Percentiles rank a stretch among this genome's conserved stretches.
phyloP scores from a whole-genome alignment of 345 rosid genomes.

The Excoecaria agallocha region DNA sequence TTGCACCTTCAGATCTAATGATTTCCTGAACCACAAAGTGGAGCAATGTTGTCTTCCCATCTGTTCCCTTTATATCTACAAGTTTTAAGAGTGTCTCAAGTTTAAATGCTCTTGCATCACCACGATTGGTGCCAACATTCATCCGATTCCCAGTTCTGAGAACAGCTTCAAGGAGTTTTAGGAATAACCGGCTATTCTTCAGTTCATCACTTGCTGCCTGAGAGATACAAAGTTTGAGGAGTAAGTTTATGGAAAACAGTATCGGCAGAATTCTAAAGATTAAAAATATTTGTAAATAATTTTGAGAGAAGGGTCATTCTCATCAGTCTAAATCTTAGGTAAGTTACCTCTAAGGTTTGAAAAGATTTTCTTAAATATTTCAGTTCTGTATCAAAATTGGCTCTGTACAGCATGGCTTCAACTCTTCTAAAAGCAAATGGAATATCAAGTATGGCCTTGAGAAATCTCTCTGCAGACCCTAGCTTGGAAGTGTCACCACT shows the following conservation, averaged over 20 bases:
- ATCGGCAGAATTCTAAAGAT: background rate
- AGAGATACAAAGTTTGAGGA: slow-evolving; percentile 5
- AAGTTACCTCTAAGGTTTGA: slow-evolving; percentile 80
- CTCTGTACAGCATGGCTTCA: slow-evolving; percentile 94
- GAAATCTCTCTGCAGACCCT: slow-evolving; percentile 91
- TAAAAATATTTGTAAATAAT: background rate
- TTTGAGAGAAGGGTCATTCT: background rate
- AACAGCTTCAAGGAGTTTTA: slow-evolving; percentile 96
- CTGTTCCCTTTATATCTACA: slow-evolving; percentile 93
- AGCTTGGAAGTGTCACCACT: slow-evolving; percentile 64
- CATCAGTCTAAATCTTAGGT: slow-evolving; percentile 6
- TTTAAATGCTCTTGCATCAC: slow-evolving; percentile 93
- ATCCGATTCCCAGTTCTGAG: slow-evolving; percentile 88
- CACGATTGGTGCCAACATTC: slow-evolving; percentile 97
- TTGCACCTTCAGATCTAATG: slow-evolving; percentile 68
- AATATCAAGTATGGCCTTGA: slow-evolving; percentile 79
- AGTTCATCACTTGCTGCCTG: slow-evolving; percentile 88
- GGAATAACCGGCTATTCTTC: slow-evolving; percentile 84
- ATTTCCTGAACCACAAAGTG: slow-evolving; percentile 99
- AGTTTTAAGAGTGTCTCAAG: slow-evolving; percentile 97
- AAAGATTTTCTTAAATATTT: slow-evolving; percentile 80
- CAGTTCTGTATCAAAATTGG: slow-evolving; percentile 88
- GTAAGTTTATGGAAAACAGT: slow-evolving; percentile 12
- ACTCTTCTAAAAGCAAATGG: slow-evolving; percentile 95
- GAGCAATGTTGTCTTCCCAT: slow-evolving; percentile 93